Conservation (phyloP, 257 asterid species). For the Nyctanthes arbortristis region DNA sequence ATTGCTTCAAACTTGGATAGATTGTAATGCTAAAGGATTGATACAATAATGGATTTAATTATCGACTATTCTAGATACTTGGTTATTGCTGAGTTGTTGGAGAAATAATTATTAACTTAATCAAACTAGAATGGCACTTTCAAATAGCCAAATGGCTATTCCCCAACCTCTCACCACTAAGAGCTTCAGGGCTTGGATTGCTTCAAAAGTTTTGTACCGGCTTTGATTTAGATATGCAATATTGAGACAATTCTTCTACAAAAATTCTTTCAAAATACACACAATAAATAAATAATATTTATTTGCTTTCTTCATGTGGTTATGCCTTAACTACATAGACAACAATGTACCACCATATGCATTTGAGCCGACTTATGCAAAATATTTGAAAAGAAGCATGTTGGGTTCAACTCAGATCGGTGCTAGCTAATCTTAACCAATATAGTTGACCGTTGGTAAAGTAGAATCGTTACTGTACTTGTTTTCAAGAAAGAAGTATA, state of each 20-base stretch:
- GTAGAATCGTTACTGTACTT: too few relatives aligned
- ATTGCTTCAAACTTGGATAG: too few relatives aligned
- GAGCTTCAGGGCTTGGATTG: constrained; percentile 13
- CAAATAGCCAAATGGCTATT: neutral
- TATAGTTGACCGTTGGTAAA: neutral
- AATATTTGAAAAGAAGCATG: neutral
- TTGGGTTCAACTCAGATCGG: neutral
- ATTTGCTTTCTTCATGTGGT: constrained; percentile 6
- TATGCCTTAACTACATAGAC: constrained; percentile 12
- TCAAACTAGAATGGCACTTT: too few relatives aligned
- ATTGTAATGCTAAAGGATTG: too few relatives aligned
- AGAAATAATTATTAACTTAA: too few relatives aligned
- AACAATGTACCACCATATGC: neutral
- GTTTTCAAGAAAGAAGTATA: too few relatives aligned
- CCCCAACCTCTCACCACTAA: neutral
- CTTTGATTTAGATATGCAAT: constrained; percentile 18
- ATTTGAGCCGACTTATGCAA: neutral
- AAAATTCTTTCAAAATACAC: neutral
- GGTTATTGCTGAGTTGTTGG: too few relatives aligned
- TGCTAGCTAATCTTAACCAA: neutral
- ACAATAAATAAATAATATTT: neutral
- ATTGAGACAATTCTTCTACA: constrained; percentile 12
- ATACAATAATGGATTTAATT: too few relatives aligned
- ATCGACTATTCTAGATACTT: too few relatives aligned
- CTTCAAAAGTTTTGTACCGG: constrained; percentile 9